Evolutionary conservation across 2,329 filamentous ascomycete species (phyloP).

Genomic region (Botrytis deweyae): DNA sequence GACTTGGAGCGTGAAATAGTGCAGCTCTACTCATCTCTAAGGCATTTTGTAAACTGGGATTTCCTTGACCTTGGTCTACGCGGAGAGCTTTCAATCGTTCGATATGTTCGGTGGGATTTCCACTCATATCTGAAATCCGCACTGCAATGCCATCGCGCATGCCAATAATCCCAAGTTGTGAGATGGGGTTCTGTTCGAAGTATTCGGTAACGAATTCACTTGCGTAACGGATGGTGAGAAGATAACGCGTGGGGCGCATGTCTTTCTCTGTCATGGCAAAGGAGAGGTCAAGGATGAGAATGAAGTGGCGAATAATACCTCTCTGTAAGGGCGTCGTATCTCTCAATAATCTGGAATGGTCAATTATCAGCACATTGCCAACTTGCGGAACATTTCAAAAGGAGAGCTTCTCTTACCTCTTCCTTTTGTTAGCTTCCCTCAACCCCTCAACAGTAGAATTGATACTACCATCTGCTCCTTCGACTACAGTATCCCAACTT

Average conservation of each 20-base stretch:
- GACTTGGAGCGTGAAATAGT: conserved; percentile 88
- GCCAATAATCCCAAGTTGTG: conserved; percentile 86
- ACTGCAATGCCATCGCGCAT: conserved; percentile 91
- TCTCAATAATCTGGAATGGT: conserved; percentile 66
- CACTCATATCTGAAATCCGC: conserved; percentile 82
- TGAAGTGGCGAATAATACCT: conserved; percentile 94
- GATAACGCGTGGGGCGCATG: conserved; percentile 81
- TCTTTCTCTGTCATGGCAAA: conserved; percentile 96
- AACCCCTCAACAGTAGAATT: conserved; percentile 68
- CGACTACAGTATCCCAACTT: conserved; percentile 72
- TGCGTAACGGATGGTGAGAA: conserved; percentile 78
- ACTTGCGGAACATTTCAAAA: neutral
- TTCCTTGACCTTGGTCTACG: conserved; percentile 67
- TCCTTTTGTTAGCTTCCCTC: conserved; percentile 80
- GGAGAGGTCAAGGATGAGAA: conserved; percentile 88
- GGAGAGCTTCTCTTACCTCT: conserved; percentile 49
- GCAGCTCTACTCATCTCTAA: conserved; percentile 91
- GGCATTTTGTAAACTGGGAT: conserved; percentile 86
- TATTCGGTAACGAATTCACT: conserved; percentile 89
- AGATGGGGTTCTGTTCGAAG: conserved; percentile 98
- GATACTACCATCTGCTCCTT: conserved; percentile 76
- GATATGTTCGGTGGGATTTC: conserved; percentile 87
- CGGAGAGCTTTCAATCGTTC: conserved; percentile 68
- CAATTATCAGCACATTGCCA: conserved; percentile 5
- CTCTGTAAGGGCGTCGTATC: conserved; percentile 95